A percentile compares a stretch with the other conserved stretches of the same genome.
Conservation (phyloP, 225 moss, liverwort and hornwort genomes). For the Marchantia polymorpha region DNA sequence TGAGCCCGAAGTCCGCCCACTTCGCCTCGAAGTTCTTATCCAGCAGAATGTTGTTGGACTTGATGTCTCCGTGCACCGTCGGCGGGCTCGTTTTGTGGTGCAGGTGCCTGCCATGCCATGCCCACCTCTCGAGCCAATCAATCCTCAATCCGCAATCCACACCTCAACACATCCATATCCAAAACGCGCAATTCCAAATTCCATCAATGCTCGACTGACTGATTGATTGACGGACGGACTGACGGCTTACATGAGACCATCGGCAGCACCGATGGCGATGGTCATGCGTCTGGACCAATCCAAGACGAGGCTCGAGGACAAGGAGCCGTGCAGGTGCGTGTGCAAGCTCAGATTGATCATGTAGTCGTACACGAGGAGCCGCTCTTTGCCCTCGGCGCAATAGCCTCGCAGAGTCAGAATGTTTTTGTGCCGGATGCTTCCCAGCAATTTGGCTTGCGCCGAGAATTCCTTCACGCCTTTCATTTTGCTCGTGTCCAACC, state of each 20-base stretch:
- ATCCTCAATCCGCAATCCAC: no score
- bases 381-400: slow-evolving; percentile 42
- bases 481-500: slow-evolving; percentile 27
- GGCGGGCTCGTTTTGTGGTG: slow-evolving; percentile 31
- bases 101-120: slow-evolving; percentile 27
- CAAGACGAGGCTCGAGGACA: slow-evolving; percentile 22
- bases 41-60: slow-evolving; percentile 39
- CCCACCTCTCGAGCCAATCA: no score
- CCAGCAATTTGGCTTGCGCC: slow-evolving; percentile 32
- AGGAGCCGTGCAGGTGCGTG: slow-evolving; percentile 39
- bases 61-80: slow-evolving; percentile 40
- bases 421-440: slow-evolving; percentile 44
- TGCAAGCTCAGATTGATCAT: slow-evolving; percentile 44
- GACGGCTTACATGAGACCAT: slow-evolving; percentile 42
- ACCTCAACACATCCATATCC: no score
- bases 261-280: slow-evolving; percentile 49
- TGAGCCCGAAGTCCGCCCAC: slow-evolving; percentile 45
- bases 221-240: no score
- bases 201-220: no score
- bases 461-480: slow-evolving; percentile 40
- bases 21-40: slow-evolving; percentile 44
- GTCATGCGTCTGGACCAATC: slow-evolving; percentile 41
- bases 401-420: slow-evolving; percentile 37
- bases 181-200: no score
- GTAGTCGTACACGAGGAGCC: slow-evolving; percentile 44